phyloP scores from a whole-genome alignment of 495 filamentous ascomycete genomes.

The Emericellopsis terricola region DNA sequence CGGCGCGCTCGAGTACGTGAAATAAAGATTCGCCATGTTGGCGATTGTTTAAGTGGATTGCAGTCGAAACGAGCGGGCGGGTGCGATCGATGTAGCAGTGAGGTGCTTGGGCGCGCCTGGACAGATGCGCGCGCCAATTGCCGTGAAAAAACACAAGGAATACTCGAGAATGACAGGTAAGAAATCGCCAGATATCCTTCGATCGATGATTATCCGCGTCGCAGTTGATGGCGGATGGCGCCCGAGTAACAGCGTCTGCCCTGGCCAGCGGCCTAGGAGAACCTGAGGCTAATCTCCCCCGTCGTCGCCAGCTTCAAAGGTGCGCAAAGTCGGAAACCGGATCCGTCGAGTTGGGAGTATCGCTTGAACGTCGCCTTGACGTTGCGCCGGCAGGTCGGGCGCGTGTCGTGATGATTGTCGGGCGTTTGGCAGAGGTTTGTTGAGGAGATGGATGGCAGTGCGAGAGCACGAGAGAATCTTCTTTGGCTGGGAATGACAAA shows the following conservation, averaged over 20 bases:
- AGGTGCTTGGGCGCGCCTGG: slow-evolving; percentile 1
- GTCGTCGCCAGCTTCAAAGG: slow-evolving; percentile 1
- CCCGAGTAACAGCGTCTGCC: not conserved
- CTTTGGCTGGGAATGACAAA: no score
- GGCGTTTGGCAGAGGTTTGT: slow-evolving; percentile 13
- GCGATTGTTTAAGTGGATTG: slow-evolving; percentile 2
- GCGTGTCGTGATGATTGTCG: slow-evolving; percentile 7
- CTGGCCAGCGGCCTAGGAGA: slow-evolving; percentile 5
- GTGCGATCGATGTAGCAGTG: slow-evolving; percentile 1
- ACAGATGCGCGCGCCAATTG: not conserved
- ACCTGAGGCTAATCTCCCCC: slow-evolving; percentile 4
- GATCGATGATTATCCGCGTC: not conserved
- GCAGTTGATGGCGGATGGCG: not conserved
- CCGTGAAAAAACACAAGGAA: not conserved
- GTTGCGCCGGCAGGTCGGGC: slow-evolving; percentile 9
- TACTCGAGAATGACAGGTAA: not conserved
- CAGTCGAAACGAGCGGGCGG: not conserved
- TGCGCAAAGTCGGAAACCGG: slow-evolving; percentile 9
- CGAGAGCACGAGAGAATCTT: no score
- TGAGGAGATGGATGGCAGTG: no score
- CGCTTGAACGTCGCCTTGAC: no score
- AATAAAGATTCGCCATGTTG: slow-evolving; percentile 80
- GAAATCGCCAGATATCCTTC: not conserved
- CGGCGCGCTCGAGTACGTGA: slow-evolving; percentile 83
- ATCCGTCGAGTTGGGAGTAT: no score